phyloP scores from a whole-genome alignment of 2,329 filamentous ascomycete species.

The Bipolaris bicolor region DNA sequence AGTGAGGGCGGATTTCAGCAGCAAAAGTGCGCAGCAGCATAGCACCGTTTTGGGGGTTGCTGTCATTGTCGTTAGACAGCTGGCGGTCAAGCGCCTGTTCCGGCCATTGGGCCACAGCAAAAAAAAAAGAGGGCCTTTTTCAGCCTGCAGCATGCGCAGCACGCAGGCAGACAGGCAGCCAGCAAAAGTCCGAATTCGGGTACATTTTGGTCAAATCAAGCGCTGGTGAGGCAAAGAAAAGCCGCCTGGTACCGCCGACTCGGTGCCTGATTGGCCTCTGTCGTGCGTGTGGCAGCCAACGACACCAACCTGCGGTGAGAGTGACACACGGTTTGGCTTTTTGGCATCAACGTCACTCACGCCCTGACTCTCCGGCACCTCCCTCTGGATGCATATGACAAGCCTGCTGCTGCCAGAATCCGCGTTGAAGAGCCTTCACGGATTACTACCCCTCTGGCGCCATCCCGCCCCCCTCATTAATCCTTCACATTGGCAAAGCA shows the following conservation, averaged over 20 bases:
- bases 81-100: slow-evolving; percentile 37
- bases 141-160: slow-evolving; percentile 29
- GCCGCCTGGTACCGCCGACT: slow-evolving; percentile 22
- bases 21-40: slow-evolving; percentile 21
- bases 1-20: not conserved
- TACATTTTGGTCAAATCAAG: slow-evolving; percentile 27
- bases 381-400: not conserved
- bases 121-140: slow-evolving; percentile 10
- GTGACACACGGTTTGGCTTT: slow-evolving; percentile 21
- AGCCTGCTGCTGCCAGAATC: no score
- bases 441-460: not conserved
- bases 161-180: slow-evolving; percentile 9
- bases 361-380: not conserved
- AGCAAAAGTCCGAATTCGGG: slow-evolving; percentile 23
- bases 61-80: slow-evolving; percentile 12
- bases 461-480: slow-evolving; percentile 10
- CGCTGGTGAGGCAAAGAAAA: slow-evolving; percentile 17
- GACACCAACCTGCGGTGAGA: slow-evolving; percentile 36
- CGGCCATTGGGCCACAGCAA: slow-evolving; percentile 10
- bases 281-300: slow-evolving; percentile 27
- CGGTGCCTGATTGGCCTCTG: slow-evolving; percentile 26
- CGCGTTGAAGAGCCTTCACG: not conserved
- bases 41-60: slow-evolving; percentile 21
- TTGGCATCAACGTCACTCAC: slow-evolving; percentile 16
- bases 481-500: slow-evolving; percentile 9